Base-by-base conservation (phyloP, 1,284 basidiomycete genomes). In the Sanghuangporus baumii region DNA sequence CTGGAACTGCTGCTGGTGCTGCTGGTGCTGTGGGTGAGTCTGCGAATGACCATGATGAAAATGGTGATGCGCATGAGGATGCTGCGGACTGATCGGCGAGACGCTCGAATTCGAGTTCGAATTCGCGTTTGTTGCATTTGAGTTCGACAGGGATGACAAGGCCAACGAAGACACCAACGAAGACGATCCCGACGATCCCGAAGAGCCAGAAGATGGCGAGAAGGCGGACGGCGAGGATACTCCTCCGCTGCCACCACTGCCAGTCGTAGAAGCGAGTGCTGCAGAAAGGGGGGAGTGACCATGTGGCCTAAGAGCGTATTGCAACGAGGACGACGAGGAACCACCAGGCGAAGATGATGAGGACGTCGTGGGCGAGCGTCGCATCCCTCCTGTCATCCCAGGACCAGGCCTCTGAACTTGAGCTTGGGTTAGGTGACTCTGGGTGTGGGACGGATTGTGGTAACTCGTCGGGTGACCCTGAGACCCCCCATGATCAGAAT, bases 301-400 rank as follows among this genome's bases (percentile, higher is more conserved):
- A 12, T 31, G 23, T 16, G 57, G 57, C 11, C 57, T 46, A 31
- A 55, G 51, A n/a, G 59, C 51, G 31, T 61, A 46, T 41, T 55
- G 59, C 40, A 60, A 34, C 3, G 51, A 60, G 37, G 59, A 60
- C 8, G 51, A 43, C 9, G 43, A 46, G 18, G 58, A 9, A 18
- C 34, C 20, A 11, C n/a, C 11, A 7, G 59, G 14, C 34, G 46
- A 9, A 48, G 47, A n/a, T 23, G 47, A n/a, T 48, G 26, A 31
- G 3, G 47, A 20, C 18, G n/a, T 14, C 6, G 26, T 8, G 9
- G 52, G 7, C 18, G 14, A 12, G 16, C 12, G 31, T 54, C 36
- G 31, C 48, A 20, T 23, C 26, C 52, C 52, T 37, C 16, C 16
- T 18, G 14, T 34, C 31, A 54, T 34, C 34, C 52, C 52, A 34